Evolutionary conservation across 768 basidiomycete genomes (phyloP).

Genomic region (Rhizopogon roseolus): DNA sequence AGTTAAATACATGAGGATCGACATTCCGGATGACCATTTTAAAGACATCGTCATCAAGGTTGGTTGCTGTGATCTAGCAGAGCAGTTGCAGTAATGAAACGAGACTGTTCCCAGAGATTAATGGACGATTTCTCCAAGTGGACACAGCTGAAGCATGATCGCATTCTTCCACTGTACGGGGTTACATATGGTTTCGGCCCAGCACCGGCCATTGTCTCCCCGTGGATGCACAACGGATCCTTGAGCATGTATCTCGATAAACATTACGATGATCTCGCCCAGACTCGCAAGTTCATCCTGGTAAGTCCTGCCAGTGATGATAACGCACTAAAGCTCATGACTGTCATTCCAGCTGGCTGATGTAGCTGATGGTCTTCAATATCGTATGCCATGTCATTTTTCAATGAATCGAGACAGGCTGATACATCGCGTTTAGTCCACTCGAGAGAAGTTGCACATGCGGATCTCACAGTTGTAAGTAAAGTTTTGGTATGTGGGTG

Average conservation of each 20-base stretch:
- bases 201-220: slow-evolving; percentile 28
- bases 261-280: slow-evolving; percentile 12
- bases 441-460: too few species aligned
- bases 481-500: neutral
- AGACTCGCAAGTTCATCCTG: neutral
- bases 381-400: neutral
- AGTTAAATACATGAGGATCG: slow-evolving; percentile 18
- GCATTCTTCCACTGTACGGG: slow-evolving; percentile 34
- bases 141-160: slow-evolving; percentile 27
- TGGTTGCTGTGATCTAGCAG: too few species aligned
- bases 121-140: too few species aligned
- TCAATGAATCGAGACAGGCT: neutral
- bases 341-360: neutral
- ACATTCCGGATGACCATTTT: neutral
- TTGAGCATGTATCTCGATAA: slow-evolving; percentile 22
- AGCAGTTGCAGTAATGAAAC: too few species aligned
- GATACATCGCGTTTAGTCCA: neutral
- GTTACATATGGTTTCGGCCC: slow-evolving; percentile 22
- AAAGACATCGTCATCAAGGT: slow-evolving; percentile 12
- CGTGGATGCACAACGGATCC: slow-evolving; percentile 33
- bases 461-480: neutral
- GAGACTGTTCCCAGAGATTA: too few species aligned
- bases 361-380: neutral
- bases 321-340: neutral
- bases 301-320: neutral